Conservation (phyloP, 208 protist species). For the Jaenimonas drosophilae region DNA sequence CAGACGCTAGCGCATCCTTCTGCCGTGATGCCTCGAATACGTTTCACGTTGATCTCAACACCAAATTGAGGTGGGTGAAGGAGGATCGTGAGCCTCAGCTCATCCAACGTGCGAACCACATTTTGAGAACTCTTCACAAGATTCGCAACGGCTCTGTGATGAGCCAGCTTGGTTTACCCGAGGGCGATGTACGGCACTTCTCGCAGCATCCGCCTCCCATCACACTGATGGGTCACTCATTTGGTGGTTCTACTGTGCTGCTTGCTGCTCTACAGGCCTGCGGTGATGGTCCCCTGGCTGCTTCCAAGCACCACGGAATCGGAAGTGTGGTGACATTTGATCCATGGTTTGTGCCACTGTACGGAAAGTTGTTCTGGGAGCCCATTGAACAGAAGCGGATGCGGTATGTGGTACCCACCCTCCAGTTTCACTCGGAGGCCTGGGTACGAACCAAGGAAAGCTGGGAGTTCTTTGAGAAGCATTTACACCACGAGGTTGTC, state of each 20-base stretch:
- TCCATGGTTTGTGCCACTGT: constrained; percentile 56
- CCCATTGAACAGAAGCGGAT: constrained; percentile 12
- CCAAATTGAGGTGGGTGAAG: constrained; percentile 16
- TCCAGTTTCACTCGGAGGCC: constrained; percentile 48
- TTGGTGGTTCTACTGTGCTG: constrained; percentile 66
- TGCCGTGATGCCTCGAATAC: constrained; percentile 35
- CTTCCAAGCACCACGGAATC: background rate
- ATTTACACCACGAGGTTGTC: constrained; percentile 12
- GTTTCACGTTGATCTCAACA: constrained; percentile 19
- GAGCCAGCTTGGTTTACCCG: constrained; percentile 14
- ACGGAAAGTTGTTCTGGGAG: constrained; percentile 24
- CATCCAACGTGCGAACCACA: constrained; percentile 33
- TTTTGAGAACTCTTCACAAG: constrained; percentile 16
- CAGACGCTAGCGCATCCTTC: constrained; percentile 67
- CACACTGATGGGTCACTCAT: constrained; percentile 69
- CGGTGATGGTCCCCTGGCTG: background rate
- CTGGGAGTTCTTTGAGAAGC: constrained; percentile 29
- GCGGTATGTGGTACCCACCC: constrained; percentile 47
- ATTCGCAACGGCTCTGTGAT: constrained; percentile 24
- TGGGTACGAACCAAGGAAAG: constrained; percentile 25
- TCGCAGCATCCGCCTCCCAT: constrained; percentile 9
- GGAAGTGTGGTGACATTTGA: constrained; percentile 39
- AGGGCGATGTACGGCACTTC: constrained; percentile 20
- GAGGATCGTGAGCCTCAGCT: constrained; percentile 49
- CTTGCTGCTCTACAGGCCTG: constrained; percentile 25